Base-by-base conservation (phyloP, 192 early-diverging fungal genomes). In the Coemansia reversa region DNA sequence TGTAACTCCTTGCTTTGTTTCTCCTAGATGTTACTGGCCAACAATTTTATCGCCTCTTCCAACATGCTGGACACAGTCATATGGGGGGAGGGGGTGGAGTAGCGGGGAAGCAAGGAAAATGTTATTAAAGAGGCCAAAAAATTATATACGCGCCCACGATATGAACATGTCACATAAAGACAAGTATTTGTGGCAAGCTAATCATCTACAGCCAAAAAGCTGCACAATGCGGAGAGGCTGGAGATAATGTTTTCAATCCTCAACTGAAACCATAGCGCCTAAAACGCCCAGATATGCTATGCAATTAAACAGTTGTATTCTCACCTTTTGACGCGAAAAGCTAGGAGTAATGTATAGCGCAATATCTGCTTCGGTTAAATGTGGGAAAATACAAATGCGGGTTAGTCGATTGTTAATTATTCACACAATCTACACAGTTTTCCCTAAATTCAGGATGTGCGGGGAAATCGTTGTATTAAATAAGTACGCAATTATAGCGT, bases 351-450 rank as follows among this genome's bases (percentile, higher is more conserved):
- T 45, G 9, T 14, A 45, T 45, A 4, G 39, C 2, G 39, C 24
- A 52, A 20, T 39, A 24, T 19, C 47, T 23, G 50, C 22, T 25
- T 52, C 50, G 60, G 50, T 33, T 62, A 62, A 62, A 62, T 62
- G 60, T 14, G 61, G 61, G 61, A 51, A 42, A 54, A 42, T 24
- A 32, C 56, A 39, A 29, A 33, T 24, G 51, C 55, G 63, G 42
- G 63, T 45, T 45, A 33, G 54, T 55, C 16, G 22, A 56, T 64
- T 49, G 54, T 19, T 39, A 56, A 64, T 56, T 64, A 8, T 16
- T 42, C 39, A 52, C 32, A 52, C 54, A 32, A 55, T 55, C 16
- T 55, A 30, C 42, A 55, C 27, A 35, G 39, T 39, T 32, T 20
- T 25, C 45, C 27, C 23, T 30, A 42, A 22, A 48, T 29, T 4